Conservation (phyloP, 345 rosid genomes). For the Durio zibethinus region DNA sequence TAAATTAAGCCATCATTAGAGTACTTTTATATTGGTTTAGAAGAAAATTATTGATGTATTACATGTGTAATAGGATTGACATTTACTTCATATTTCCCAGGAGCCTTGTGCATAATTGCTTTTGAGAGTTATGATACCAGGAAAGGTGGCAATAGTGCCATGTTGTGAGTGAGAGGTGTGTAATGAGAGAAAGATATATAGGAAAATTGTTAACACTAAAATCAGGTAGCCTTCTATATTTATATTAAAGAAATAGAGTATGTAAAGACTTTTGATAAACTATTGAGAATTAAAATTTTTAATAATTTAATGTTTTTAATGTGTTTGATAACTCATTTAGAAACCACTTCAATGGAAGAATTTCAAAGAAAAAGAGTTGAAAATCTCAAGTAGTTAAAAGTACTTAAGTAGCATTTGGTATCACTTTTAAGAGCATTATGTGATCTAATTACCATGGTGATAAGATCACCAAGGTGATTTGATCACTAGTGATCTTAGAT, state of each 20-base stretch:
- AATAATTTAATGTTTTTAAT: background rate
- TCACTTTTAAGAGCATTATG: no score
- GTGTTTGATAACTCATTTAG: background rate
- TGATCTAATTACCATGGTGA: no score
- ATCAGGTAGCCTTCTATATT: background rate
- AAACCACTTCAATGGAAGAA: background rate
- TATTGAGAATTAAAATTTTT: background rate
- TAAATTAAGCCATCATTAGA: background rate
- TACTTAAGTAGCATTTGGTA: no score
- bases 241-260: background rate
- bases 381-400: no score
- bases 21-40: background rate
- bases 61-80: background rate
- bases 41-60: background rate
- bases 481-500: no score
- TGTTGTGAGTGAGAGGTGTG: background rate
- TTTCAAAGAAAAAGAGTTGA: background rate
- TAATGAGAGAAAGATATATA: background rate
- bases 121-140: background rate
- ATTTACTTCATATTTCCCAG: background rate
- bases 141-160: background rate
- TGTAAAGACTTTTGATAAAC: background rate
- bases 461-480: no score
- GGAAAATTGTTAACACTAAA: background rate
- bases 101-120: background rate